Percentiles rank a stretch among this genome's conserved stretches.
Evolutionary conservation across 306 rosid genomes (phyloP).

Genomic region (Fragaria iinumae): DNA sequence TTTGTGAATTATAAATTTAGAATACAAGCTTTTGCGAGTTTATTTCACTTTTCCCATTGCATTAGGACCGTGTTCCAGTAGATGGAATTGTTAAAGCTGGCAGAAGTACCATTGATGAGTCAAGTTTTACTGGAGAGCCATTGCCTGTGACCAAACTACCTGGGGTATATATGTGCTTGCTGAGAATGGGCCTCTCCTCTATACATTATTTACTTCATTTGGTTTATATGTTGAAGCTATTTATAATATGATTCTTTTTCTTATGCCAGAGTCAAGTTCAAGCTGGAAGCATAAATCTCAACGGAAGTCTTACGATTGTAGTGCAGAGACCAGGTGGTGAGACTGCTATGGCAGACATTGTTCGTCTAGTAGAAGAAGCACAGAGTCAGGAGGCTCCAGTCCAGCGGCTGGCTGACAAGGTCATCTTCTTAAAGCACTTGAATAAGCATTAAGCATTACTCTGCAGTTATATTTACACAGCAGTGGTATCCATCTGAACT

Average conservation of each 20-base stretch:
- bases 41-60: conserved; percentile 23
- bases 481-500: conserved; percentile 5
- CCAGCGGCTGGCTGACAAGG: conserved; percentile 97
- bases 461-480: neutral
- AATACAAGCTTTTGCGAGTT: conserved; percentile 11
- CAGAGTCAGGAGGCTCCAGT: conserved; percentile 96
- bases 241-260: conserved; percentile 21
- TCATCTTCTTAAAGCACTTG: conserved; percentile 26
- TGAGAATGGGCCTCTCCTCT: conserved; percentile 9
- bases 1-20: conserved; percentile 19
- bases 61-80: conserved; percentile 86
- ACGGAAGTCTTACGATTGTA: conserved; percentile 86
- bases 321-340: conserved; percentile 92
- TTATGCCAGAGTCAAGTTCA: conserved; percentile 78
- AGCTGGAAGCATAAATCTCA: conserved; percentile 95
- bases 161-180: conserved; percentile 59
- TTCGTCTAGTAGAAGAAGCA: conserved; percentile 97
- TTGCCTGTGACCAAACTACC: conserved; percentile 86
- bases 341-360: conserved; percentile 78
- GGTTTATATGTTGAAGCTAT: conserved; percentile 10
- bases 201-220: conserved; percentile 1
- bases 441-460: neutral
- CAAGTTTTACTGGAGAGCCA: conserved; percentile 96
- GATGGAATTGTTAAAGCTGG: conserved; percentile 95
- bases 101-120: conserved; percentile 91